Base-by-base conservation (phyloP, 1,139 yeast genomes). In the Zygosaccharomyces pseudobailii region DNA sequence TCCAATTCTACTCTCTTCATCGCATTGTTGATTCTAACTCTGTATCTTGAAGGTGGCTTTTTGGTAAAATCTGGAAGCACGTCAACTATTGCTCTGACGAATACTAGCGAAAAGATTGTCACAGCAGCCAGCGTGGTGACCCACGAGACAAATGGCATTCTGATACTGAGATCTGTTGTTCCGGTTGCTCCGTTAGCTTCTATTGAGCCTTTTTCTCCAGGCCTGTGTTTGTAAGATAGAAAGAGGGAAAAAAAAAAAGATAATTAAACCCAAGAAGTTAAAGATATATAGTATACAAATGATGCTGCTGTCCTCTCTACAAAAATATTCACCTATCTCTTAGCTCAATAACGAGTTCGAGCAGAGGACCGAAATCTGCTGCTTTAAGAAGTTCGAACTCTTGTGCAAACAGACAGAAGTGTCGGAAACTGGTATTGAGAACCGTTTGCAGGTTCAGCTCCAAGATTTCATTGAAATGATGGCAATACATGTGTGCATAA, bases 401-500 rank as follows among this genome's bases (percentile, higher is more conserved):
- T 59, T 80, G 84, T 48, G 88, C 80, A 67, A 92, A 92, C 57
- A 90, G 74, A 40, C 90, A 90, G 64, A 88, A 92, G 66, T 92
- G 99, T 70, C 94, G 92, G 62, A 92, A 80, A 59, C 95, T 84
- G 4, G 99, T 92, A 65, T 92, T 92, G 57, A 92, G 74, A 60
- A 92, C 96, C 24, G 95, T 86, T 66, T 90, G 96, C 57, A 92
- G 73, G 1, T 96, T 96, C 57, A 92, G 74, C 63, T 90, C 97
- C 38, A 89, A 79, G 48, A 92, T 86, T 66, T 90, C 96, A 65
- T 89, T 96, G 69, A 92, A 92, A 67, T 92, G 99, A 63, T 92
- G 97, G 63, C 98, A 92, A 68, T 92, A 92, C 39, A 92, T 87
- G 69, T 92, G 99, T 3, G 98, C 97, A 65, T 94, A 94, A n/a